Conservation (phyloP, 1,284 basidiomycete species). For the Malassezia dermatis region DNA sequence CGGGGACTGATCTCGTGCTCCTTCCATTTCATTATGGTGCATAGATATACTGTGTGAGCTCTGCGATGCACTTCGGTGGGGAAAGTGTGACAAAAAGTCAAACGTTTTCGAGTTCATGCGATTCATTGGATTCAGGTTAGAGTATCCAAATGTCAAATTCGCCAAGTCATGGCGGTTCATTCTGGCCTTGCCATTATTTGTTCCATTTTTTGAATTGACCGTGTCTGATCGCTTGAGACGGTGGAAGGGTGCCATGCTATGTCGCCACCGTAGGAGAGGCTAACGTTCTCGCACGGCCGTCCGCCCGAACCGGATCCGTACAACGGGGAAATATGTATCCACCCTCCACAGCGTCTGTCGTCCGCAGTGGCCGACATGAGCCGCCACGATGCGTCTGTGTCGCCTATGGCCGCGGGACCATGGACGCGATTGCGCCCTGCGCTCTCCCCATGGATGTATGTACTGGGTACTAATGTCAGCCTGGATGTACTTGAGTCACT, state of each 20-base stretch:
- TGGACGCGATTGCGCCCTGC: constrained; percentile 23
- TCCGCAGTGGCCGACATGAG: not conserved
- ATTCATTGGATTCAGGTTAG: not conserved
- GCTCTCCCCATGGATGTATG: constrained; percentile 23
- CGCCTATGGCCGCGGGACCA: constrained; percentile 20
- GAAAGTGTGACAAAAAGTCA: not conserved
- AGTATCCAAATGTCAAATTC: not conserved
- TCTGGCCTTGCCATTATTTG: not conserved
- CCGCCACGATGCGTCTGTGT: constrained; percentile 1
- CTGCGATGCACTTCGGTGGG: not conserved
- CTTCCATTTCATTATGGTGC: not conserved
- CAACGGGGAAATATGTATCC: not conserved
- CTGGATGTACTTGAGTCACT: constrained; percentile 19
- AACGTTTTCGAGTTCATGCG: not conserved
- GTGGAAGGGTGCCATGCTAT: not conserved
- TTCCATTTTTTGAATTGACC: not conserved
- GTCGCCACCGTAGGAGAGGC: not conserved
- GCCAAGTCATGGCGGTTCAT: constrained; percentile 15
- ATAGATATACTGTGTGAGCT: not conserved
- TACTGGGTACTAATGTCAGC: not conserved
- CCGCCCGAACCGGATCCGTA: not conserved
- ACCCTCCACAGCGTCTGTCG: not conserved
- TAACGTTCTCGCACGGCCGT: not conserved
- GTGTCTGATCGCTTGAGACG: constrained; percentile 4
- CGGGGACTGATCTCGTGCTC: not conserved